Percentiles rank a stretch among this genome's conserved stretches.
Evolutionary conservation across 1,284 basidiomycete genomes (phyloP).

Genomic region (Vanrija sp.): DNA sequence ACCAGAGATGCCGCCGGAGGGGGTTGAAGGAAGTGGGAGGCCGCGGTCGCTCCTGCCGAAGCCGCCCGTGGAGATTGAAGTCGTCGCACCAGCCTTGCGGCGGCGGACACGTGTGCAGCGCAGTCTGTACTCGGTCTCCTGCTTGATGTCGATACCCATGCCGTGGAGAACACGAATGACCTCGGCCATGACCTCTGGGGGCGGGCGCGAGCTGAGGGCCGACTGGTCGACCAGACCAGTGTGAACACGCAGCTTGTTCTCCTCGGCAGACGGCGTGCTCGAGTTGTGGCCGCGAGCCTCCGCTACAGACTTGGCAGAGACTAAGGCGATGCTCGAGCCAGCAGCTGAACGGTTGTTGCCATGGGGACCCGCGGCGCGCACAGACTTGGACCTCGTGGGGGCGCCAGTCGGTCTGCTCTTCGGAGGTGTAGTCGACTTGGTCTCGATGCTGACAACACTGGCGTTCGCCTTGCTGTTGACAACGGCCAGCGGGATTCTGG

Average conservation of each 20-base stretch:
- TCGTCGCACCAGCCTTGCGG: slow-evolving; percentile 55
- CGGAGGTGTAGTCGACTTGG: too few species aligned
- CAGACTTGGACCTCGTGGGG: slow-evolving; percentile 23
- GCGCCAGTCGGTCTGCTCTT: background rate
- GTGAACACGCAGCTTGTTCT: slow-evolving; percentile 72
- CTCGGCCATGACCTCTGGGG: slow-evolving; percentile 81
- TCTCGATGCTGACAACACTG: background rate
- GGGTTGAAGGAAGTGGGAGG: slow-evolving; percentile 68
- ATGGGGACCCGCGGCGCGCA: background rate
- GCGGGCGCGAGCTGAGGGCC: slow-evolving; percentile 78
- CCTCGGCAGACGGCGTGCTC: slow-evolving; percentile 37
- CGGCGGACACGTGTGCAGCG: slow-evolving; percentile 71
- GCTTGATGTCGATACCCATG: slow-evolving; percentile 86
- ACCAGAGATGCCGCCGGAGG: slow-evolving; percentile 62
- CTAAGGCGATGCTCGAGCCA: background rate
- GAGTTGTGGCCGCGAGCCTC: background rate
- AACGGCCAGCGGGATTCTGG: slow-evolving; percentile 4
- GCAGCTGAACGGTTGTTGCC: background rate
- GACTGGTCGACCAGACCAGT: slow-evolving; percentile 90
- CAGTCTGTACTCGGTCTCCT: slow-evolving; percentile 84
- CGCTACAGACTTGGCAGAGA: background rate
- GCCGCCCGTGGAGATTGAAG: slow-evolving; percentile 51
- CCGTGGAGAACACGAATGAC: slow-evolving; percentile 71
- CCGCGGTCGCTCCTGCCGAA: slow-evolving; percentile 66
- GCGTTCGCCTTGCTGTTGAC: slow-evolving; percentile 29